phyloP scores from a whole-genome alignment of 768 basidiomycete genomes.

The Lepiota venenata region DNA sequence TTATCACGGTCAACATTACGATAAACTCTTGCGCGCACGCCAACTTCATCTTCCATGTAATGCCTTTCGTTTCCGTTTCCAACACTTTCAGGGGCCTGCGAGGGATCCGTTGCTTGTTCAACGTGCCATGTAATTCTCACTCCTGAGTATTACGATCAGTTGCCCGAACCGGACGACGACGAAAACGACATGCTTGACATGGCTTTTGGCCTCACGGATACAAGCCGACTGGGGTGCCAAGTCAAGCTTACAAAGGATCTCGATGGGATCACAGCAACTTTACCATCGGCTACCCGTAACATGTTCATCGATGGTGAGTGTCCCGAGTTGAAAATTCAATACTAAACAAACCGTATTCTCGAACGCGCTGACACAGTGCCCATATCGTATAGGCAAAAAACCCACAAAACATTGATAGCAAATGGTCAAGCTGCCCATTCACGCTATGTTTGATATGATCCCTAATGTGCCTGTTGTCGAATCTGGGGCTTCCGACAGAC shows the following conservation, averaged over 20 bases:
- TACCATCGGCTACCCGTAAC: constrained; percentile 92
- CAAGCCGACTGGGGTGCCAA: constrained; percentile 79
- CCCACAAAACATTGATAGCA: constrained; percentile 9
- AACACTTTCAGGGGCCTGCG: constrained; percentile 76
- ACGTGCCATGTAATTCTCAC: constrained; percentile 94
- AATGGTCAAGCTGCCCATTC: not conserved
- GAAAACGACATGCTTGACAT: constrained; percentile 99
- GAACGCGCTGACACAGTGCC: not conserved
- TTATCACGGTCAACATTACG: not conserved
- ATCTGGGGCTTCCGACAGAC: too few species aligned
- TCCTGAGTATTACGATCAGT: constrained; percentile 75
- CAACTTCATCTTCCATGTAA: not conserved
- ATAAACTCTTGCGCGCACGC: not conserved
- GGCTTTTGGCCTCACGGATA: constrained; percentile 95
- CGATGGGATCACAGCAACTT: constrained; percentile 79
- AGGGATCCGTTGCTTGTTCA: constrained; percentile 94
- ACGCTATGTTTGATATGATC: not conserved
- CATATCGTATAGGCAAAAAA: constrained; percentile 10
- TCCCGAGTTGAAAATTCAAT: not conserved
- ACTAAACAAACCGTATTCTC: not conserved
- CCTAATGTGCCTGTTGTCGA: not conserved
- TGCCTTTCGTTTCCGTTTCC: not conserved
- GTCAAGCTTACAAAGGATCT: constrained; percentile 75
- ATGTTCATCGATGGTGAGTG: constrained; percentile 92
- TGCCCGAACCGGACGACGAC: constrained; percentile 94